Evolutionary conservation across 2,329 filamentous ascomycete species (phyloP), one percentile per base, ranked within the genome.

Genomic region (Epichloe uncinata): DNA sequence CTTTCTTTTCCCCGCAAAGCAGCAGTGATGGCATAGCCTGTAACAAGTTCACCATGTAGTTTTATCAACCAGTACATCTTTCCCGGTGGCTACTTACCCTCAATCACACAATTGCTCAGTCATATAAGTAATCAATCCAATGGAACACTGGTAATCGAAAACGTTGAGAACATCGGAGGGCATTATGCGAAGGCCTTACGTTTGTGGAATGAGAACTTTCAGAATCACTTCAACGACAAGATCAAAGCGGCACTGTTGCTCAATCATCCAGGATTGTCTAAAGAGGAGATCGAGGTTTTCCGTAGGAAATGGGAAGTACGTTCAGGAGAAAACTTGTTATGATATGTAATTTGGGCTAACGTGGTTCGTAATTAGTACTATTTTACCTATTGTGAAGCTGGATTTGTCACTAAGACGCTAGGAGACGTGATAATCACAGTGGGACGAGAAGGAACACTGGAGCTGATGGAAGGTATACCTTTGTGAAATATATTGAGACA

Each of bases 21-120:
- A 34, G 4, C 5, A 3, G 15, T 22, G 22, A 16, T 13, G 45
- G 33, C 8, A 30, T 26, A 26, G n/a, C 4, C 6, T 33, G 34
- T 44, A 44, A 52, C 52, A 50, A 54, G 45, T 18, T 44, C 45
- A 44, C 42, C 44, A 20, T 33, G 4, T 51, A 74, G 72, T 60
- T 88, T 88, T 64, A 87, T 88, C 60, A 77, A 82, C 51, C 79
- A 81, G 54, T 86, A 88, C 65, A 87, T 88, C 49, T 88, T 89
- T 64, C 85, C 84, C 0, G 84, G 84, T n/a, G 85, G 84, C 1
- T 82, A 87, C 59, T 68, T 88, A 6, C 79, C 79, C 0, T 75
- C 74, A 3, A 71, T 73, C 34, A 76, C 71, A 13, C 74, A 81
- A 55, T 66, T 82, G 16, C 64, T 82, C 22, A 68, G 72, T 46